Percentiles rank a stretch among this genome's conserved stretches.
Evolutionary conservation across 805 yeast species (phyloP).

Genomic region (Wickerhamomyces queroliae): DNA sequence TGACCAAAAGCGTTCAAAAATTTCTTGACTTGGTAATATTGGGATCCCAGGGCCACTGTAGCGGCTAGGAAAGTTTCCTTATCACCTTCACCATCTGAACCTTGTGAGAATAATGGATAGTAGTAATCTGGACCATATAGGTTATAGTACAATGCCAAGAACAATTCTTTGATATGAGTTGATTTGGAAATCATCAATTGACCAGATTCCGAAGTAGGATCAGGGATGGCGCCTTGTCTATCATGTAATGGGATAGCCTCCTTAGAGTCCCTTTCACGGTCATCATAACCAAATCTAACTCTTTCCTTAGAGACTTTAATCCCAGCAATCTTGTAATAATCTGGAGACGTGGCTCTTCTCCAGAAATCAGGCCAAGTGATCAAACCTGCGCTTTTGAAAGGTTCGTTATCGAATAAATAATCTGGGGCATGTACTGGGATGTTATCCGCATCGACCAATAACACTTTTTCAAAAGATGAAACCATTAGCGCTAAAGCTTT

Average conservation of each 20-base stretch:
- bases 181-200: conserved; percentile 53
- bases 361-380: conserved; percentile 85
- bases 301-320: conserved; percentile 37
- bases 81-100: conserved; percentile 50
- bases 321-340: conserved; percentile 63
- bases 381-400: conserved; percentile 46
- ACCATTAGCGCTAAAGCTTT: conserved; percentile 65
- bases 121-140: conserved; percentile 54
- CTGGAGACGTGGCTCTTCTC: conserved; percentile 78
- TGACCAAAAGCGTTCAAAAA: conserved; percentile 52
- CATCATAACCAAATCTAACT: conserved; percentile 32
- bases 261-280: conserved; percentile 26
- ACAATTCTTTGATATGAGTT: conserved; percentile 46
- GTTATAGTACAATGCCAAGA: conserved; percentile 55
- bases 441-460: conserved; percentile 67
- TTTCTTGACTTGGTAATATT: conserved; percentile 56
- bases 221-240: conserved; percentile 54
- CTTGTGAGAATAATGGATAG: conserved; percentile 53
- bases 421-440: conserved; percentile 65
- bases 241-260: conserved; percentile 52
- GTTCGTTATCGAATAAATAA: conserved; percentile 47
- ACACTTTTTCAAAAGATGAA: conserved; percentile 69
- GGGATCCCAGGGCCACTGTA: conserved; percentile 49
- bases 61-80: conserved; percentile 59
- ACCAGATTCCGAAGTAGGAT: conserved; percentile 60